Evolutionary conservation across 306 rosid species (phyloP).

Genomic region (Fagus sylvatica): DNA sequence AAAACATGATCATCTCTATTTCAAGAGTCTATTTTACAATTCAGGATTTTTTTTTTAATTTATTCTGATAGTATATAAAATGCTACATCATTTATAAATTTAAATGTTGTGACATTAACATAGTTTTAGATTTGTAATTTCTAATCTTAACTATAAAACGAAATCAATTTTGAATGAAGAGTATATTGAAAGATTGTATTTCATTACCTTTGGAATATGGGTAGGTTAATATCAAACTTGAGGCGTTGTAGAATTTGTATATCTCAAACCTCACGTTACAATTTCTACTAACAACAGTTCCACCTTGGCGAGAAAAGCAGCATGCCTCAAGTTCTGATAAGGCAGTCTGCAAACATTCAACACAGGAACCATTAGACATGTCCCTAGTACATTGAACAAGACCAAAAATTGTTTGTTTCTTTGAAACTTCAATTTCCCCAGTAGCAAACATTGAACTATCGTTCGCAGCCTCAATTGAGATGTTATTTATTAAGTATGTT

Average conservation of each 20-base stretch:
- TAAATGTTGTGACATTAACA: no score
- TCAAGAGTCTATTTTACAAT: no score
- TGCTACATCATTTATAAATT: no score
- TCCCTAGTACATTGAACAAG: conserved; percentile 63
- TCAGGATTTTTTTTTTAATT: no score
- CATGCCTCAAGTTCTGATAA: conserved; percentile 37
- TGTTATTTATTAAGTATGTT: conserved; percentile 24
- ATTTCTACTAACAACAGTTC: conserved; percentile 41
- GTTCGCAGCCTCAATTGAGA: conserved; percentile 36
- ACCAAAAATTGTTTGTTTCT: conserved; percentile 46
- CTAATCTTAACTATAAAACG: no score
- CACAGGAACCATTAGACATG: conserved; percentile 24
- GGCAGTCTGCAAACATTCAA: conserved; percentile 44
- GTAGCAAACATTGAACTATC: conserved; percentile 48
- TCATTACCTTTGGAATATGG: conserved; percentile 38
- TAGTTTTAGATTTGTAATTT: no score
- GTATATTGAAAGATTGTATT: neutral
- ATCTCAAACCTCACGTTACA: conserved; percentile 53
- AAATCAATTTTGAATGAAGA: no score
- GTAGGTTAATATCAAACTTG: neutral
- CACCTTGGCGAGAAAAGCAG: conserved; percentile 40
- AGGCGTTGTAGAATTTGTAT: conserved; percentile 30
- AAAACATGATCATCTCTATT: no score
- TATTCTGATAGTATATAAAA: no score
- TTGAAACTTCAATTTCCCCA: conserved; percentile 29